These are phyloP conservation scores for Penicillium argentinense DNA, from an alignment of 495 filamentous ascomycete species.

Conservation along the genomic window DNA sequence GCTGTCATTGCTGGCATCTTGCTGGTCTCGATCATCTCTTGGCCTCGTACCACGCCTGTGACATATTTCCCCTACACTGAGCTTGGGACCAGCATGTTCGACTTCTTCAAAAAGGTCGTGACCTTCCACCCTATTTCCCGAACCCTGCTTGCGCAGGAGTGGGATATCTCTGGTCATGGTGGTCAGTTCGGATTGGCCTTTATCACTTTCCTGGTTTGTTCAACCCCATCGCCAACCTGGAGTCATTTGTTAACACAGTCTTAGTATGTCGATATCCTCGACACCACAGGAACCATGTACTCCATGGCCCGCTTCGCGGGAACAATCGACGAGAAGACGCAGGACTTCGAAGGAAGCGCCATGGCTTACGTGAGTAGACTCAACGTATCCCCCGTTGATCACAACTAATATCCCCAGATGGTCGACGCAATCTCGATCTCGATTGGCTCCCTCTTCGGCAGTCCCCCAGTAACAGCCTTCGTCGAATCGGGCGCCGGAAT, in stretches of 20 bases:
- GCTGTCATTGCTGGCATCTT: slow-evolving; percentile 79
- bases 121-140: slow-evolving; percentile 72
- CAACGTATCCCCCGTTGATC: background rate
- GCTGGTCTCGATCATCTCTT: slow-evolving; percentile 80
- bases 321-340: slow-evolving; percentile 68
- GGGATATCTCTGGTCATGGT: slow-evolving; percentile 62
- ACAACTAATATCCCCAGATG: slow-evolving; percentile 33
- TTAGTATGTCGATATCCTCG: slow-evolving; percentile 80
- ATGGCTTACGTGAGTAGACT: slow-evolving; percentile 58
- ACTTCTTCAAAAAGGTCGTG: slow-evolving; percentile 83
- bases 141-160: slow-evolving; percentile 64
- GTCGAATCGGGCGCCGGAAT: slow-evolving; percentile 84
- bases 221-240: slow-evolving; percentile 3
- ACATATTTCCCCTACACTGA: slow-evolving; percentile 75
- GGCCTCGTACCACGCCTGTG: slow-evolving; percentile 70
- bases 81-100: slow-evolving; percentile 63
- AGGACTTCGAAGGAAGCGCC: slow-evolving; percentile 77
- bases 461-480: slow-evolving; percentile 76
- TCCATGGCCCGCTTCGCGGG: slow-evolving; percentile 79
- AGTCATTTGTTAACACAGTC: no score
- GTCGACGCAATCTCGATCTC: slow-evolving; percentile 76
- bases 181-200: slow-evolving; percentile 73
- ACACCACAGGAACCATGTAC: slow-evolving; percentile 75
- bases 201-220: slow-evolving; percentile 62
- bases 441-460: slow-evolving; percentile 72